Evolutionary conservation across 1,284 basidiomycete species (phyloP).

Genomic region (Tranzscheliella williamsii): DNA sequence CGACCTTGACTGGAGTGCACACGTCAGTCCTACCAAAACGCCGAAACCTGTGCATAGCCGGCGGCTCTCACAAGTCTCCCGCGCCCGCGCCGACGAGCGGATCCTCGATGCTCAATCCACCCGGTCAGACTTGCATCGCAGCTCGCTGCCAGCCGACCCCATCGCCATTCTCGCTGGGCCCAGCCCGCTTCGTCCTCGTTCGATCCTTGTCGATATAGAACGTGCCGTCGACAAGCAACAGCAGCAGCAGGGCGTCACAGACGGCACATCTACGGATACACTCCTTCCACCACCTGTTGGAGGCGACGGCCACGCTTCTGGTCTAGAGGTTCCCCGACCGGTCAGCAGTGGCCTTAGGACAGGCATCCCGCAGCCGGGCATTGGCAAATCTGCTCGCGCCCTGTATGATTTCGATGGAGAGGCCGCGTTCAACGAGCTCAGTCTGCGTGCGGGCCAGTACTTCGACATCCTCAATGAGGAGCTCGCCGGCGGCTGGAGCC

Average conservation of each 20-base stretch:
- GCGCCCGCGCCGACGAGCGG: too few relatives aligned
- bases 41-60: too few relatives aligned
- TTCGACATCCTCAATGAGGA: conserved; percentile 50
- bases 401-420: conserved; percentile 50
- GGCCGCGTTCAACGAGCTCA: conserved; percentile 46
- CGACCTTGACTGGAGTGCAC: conserved; percentile 25
- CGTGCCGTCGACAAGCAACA: too few relatives aligned
- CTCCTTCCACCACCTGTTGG: too few relatives aligned
- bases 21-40: conserved; percentile 14
- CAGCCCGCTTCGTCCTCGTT: conserved; percentile 2
- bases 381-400: conserved; percentile 42
- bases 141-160: background rate
- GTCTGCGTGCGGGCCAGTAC: conserved; percentile 33
- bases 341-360: conserved; percentile 3
- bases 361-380: conserved; percentile 16
- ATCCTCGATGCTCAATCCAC: too few relatives aligned
- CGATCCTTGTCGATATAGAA: conserved; percentile 9
- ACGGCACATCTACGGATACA: too few relatives aligned
- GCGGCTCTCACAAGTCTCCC: too few relatives aligned
- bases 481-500: conserved; percentile 48
- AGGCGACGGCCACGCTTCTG: too few relatives aligned
- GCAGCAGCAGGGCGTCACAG: too few relatives aligned
- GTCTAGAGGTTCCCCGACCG: conserved; percentile 3
- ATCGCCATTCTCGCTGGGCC: conserved; percentile 1
- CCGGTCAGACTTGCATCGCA: too few relatives aligned